Evolutionary conservation across 345 rosid species (phyloP).

Genomic region (Populus tremula): DNA sequence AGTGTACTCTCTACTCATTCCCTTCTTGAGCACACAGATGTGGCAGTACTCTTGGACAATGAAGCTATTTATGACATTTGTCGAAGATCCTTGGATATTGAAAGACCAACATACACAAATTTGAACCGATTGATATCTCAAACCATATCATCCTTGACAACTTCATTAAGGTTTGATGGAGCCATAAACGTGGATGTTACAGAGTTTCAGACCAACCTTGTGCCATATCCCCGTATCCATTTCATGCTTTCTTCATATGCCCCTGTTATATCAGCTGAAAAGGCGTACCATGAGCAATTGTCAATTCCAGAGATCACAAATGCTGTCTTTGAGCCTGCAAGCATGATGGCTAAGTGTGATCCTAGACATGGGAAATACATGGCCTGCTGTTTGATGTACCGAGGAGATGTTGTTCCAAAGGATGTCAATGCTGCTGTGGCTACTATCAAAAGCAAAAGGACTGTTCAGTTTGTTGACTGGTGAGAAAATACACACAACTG

Average conservation of each 20-base stretch:
- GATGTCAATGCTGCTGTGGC: slow-evolving; percentile 41
- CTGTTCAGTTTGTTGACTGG: slow-evolving; percentile 40
- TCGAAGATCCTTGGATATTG: slow-evolving; percentile 35
- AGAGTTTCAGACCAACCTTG: slow-evolving; percentile 42
- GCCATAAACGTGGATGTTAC: slow-evolving; percentile 37
- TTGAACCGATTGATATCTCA: slow-evolving; percentile 38
- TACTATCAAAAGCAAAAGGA: slow-evolving; percentile 32
- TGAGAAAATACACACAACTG: slow-evolving; percentile 9
- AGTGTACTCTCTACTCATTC: slow-evolving; percentile 41
- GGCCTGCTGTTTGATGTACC: slow-evolving; percentile 43
- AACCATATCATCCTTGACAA: slow-evolving; percentile 36
- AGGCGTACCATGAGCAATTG: slow-evolving; percentile 37
- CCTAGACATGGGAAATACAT: slow-evolving; percentile 41
- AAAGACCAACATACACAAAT: slow-evolving; percentile 37
- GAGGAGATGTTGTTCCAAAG: slow-evolving; percentile 44
- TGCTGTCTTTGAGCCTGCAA: slow-evolving; percentile 41
- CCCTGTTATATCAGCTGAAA: slow-evolving; percentile 38
- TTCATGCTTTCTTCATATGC: slow-evolving; percentile 43
- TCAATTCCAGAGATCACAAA: slow-evolving; percentile 39
- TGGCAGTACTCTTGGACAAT: slow-evolving; percentile 34
- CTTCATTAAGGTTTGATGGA: slow-evolving; percentile 39
- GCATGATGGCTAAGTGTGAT: slow-evolving; percentile 41
- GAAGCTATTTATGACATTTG: slow-evolving; percentile 41
- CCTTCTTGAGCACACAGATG: slow-evolving; percentile 40
- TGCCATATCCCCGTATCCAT: slow-evolving; percentile 40